A percentile compares a stretch with the other conserved stretches of the same genome.
phyloP scores from a whole-genome alignment of 441 rosid species.

The Flueggea neowawraea region DNA sequence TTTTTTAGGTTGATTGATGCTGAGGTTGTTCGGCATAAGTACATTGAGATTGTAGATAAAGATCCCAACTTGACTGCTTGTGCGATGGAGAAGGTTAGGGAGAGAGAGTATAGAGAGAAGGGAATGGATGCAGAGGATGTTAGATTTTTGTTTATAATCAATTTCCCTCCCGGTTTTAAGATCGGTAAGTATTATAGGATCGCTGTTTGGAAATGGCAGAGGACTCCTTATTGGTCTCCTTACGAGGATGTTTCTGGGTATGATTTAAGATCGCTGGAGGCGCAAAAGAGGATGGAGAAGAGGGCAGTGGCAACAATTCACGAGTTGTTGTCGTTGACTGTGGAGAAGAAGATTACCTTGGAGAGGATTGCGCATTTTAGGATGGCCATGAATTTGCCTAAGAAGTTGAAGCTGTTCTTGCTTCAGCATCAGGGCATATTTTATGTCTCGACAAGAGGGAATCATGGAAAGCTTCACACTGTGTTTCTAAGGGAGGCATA shows the following conservation, averaged over 20 bases:
- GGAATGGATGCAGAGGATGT: slow-evolving; percentile 79
- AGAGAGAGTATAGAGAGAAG: slow-evolving; percentile 74
- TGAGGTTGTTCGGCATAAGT: slow-evolving; percentile 67
- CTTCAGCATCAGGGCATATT: slow-evolving; percentile 91
- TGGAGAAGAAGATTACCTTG: slow-evolving; percentile 81
- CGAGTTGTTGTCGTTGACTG: slow-evolving; percentile 70
- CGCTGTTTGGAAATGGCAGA: slow-evolving; percentile 97
- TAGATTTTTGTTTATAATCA: slow-evolving; percentile 74
- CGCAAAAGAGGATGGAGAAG: slow-evolving; percentile 92
- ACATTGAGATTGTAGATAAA: slow-evolving; percentile 70
- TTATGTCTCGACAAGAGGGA: slow-evolving; percentile 89
- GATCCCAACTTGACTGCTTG: slow-evolving; percentile 55
- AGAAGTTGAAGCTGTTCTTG: slow-evolving; percentile 81
- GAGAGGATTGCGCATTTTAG: slow-evolving; percentile 93
- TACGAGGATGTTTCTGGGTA: slow-evolving; percentile 85
- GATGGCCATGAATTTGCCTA: slow-evolving; percentile 71
- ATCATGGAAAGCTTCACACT: slow-evolving; percentile 86
- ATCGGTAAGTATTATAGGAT: slow-evolving; percentile 81
- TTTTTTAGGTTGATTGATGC: slow-evolving; percentile 65
- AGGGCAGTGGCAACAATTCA: slow-evolving; percentile 88
- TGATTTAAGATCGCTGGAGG: slow-evolving; percentile 83
- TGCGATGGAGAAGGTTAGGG: slow-evolving; percentile 76
- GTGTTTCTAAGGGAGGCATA: slow-evolving; percentile 84
- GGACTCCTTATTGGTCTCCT: slow-evolving; percentile 92
- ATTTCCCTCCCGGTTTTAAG: slow-evolving; percentile 93